Evolutionary conservation across 1,139 yeast genomes (phyloP).

Genomic region (Entelexis paramagnoliae): DNA sequence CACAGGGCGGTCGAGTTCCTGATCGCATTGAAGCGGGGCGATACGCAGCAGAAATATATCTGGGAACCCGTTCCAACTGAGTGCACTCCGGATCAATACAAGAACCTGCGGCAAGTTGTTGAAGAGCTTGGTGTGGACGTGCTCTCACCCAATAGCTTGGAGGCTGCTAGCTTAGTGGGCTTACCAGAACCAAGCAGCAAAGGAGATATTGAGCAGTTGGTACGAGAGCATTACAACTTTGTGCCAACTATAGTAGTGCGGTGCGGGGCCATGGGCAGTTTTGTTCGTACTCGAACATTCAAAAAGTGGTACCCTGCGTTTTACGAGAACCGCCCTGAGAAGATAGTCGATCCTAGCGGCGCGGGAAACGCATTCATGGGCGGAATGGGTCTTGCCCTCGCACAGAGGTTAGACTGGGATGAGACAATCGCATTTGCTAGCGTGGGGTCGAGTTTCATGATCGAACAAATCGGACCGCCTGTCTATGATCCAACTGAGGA

Average conservation of each 20-base stretch:
- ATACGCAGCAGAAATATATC: constrained; percentile 33
- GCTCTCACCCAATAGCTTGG: constrained; percentile 76
- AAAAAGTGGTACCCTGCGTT: constrained; percentile 57
- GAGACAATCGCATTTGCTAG: constrained; percentile 56
- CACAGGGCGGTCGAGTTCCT: constrained; percentile 43
- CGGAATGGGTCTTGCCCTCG: constrained; percentile 51
- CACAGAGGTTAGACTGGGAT: constrained; percentile 38
- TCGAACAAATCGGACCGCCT: constrained; percentile 74
- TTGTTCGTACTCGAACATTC: constrained; percentile 18
- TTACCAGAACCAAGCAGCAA: constrained; percentile 20
- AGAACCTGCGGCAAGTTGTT: constrained; percentile 30
- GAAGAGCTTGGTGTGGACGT: constrained; percentile 46
- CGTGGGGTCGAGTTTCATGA: constrained; percentile 65
- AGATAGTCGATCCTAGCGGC: constrained; percentile 81
- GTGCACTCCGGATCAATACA: constrained; percentile 45
- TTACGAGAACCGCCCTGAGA: constrained; percentile 37
- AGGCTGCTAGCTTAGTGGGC: constrained; percentile 51
- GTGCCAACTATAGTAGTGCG: constrained; percentile 20
- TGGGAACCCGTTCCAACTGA: constrained; percentile 87
- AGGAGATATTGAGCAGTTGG: constrained; percentile 19
- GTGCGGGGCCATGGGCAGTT: constrained; percentile 26
- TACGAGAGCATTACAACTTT: constrained; percentile 11
- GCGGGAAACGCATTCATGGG: constrained; percentile 90
- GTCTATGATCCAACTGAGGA: constrained; percentile 19
- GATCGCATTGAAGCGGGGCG: constrained; percentile 27